Conservation (phyloP, 495 filamentous ascomycete genomes). For the Talaromyces stipitatus region DNA sequence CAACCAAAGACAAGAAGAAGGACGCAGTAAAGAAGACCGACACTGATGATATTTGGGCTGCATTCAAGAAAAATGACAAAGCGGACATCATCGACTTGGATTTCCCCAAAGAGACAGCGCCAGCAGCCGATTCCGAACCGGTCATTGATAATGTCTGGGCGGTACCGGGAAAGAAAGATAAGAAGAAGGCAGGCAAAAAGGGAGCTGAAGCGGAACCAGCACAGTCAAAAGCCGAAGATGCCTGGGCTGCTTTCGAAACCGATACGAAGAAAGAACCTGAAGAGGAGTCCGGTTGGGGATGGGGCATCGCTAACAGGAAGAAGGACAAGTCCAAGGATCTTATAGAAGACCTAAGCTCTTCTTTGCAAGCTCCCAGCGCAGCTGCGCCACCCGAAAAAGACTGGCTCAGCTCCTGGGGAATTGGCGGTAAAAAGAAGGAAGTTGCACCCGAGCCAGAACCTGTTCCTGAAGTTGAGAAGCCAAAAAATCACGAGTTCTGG, state of each 20-base stretch:
- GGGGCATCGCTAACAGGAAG: constrained; percentile 1
- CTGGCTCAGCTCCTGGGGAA: constrained; percentile 24
- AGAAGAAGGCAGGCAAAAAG: constrained; percentile 3
- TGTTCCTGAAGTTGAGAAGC: not conserved
- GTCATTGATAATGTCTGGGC: constrained; percentile 23
- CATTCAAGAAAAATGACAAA: constrained; percentile 11
- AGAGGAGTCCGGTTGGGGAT: constrained; percentile 13
- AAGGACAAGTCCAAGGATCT: constrained; percentile 6
- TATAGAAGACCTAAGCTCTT: constrained; percentile 1
- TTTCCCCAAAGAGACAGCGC: not conserved
- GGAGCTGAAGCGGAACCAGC: constrained; percentile 7
- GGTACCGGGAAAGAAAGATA: constrained; percentile 22
- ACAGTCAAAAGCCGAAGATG: not conserved
- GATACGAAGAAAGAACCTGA: constrained; percentile 27
- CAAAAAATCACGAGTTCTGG: constrained; percentile 2
- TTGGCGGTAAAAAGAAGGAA: constrained; percentile 22
- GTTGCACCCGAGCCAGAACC: not conserved
- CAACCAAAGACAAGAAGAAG: constrained; percentile 7
- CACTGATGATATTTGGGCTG: constrained; percentile 12
- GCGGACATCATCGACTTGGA: not conserved
- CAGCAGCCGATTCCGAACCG: constrained; percentile 12
- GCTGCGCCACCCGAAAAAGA: constrained; percentile 19
- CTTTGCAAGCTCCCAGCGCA: constrained; percentile 5
- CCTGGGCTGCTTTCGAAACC: constrained; percentile 7
- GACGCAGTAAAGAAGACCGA: constrained; percentile 2